phyloP scores from a whole-genome alignment of 202 grass and related monocot species.

The Tripidium arundinaceum region DNA sequence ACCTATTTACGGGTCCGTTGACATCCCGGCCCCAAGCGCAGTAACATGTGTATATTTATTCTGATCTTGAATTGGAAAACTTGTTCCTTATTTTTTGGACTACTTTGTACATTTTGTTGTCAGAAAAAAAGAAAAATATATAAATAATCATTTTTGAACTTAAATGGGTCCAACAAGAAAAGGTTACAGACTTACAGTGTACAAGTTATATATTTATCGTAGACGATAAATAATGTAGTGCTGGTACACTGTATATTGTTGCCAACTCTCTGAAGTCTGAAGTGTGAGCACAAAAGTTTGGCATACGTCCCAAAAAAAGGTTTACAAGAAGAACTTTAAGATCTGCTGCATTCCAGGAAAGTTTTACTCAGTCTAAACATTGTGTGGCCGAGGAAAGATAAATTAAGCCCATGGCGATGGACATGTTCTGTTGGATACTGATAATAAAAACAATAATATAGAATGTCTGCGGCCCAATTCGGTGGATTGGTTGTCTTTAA shows the following conservation, averaged over 20 bases:
- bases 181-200: neutral
- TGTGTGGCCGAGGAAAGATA: no score
- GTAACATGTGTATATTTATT: neutral
- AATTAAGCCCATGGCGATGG: neutral
- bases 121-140: neutral
- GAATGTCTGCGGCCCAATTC: neutral
- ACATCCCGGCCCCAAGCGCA: no score
- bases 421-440: neutral
- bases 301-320: no score
- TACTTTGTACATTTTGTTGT: slow-evolving; percentile 16
- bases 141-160: neutral
- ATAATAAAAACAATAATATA: neutral
- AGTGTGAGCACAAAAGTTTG: no score
- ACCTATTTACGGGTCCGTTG: no score
- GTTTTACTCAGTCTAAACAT: no score
- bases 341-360: no score
- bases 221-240: neutral
- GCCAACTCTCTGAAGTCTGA: neutral
- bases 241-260: neutral
- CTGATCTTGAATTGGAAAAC: neutral
- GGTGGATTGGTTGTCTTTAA: neutral
- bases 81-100: neutral
- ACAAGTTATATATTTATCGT: neutral
- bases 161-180: neutral
- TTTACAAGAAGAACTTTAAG: no score